Conservation (phyloP, 2,329 filamentous ascomycete genomes). For the Colletotrichum liriopes region DNA sequence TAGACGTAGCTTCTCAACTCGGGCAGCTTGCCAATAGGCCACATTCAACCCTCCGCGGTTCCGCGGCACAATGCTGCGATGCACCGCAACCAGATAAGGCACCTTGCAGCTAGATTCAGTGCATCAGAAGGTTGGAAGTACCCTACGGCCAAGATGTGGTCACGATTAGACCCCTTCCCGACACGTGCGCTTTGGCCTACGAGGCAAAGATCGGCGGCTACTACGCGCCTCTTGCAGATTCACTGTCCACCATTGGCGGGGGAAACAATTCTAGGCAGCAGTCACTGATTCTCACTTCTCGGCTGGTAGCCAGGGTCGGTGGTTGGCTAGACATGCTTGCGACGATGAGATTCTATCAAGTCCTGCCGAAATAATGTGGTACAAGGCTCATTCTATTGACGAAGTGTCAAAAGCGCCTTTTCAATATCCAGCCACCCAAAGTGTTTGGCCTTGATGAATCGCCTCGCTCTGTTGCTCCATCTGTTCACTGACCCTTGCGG, state of each 20-base stretch:
- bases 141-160: background rate
- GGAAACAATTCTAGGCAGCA: background rate
- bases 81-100: conserved; percentile 1
- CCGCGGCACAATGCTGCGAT: conserved; percentile 3
- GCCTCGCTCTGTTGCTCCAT: too few species aligned
- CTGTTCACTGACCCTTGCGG: too few species aligned
- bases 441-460: too few species aligned
- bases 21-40: background rate
- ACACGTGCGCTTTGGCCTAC: background rate
- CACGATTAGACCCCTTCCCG: background rate
- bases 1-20: too few species aligned
- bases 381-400: too few species aligned
- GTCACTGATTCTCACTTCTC: conserved; percentile 1
- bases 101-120: too few species aligned
- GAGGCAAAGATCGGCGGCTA: conserved; percentile 1
- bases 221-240: background rate
- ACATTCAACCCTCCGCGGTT: conserved; percentile 1
- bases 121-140: background rate
- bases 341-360: too few species aligned
- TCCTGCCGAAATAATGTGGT: too few species aligned
- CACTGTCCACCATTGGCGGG: background rate
- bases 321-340: too few species aligned
- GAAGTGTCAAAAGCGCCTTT: too few species aligned
- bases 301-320: background rate
- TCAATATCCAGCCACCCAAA: too few species aligned